Base-by-base conservation (phyloP, 2,329 filamentous ascomycete genomes). In the Alternaria sp. region DNA sequence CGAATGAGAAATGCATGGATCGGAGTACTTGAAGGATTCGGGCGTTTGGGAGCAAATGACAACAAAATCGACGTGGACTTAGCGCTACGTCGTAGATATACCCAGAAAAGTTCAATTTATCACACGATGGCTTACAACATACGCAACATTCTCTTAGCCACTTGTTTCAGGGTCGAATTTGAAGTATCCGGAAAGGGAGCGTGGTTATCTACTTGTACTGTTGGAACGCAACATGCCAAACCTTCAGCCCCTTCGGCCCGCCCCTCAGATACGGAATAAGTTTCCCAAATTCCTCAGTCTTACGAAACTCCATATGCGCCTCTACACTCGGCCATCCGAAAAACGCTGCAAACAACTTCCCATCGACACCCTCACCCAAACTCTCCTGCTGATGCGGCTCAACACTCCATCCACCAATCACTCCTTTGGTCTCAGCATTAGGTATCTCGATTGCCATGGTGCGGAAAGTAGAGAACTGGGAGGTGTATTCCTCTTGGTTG, bases 281-380 rank as follows among this genome's bases (percentile, higher is more conserved):
- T 21, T 79, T 73, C 32, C 69, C 73, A 71, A 87, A 88, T 25
- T 74, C 77, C 64, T 81, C 75, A 26, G 82, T 83, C 66, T 84
- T 76, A 57, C 81, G 77, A 30, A 81, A 85, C 52, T 74, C 74
- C 79, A 82, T 76, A 73, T 88, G 86, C 51, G 77, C 78, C 36
- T 86, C 83, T 19, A 84, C 77, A 68, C 79, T 84, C 54, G 82
- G 75, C 86, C 86, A 88, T 6, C 86, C 86, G 57, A 86, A 76
- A 17, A 80, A 78, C n/a, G 81, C 61, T 5, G 83, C 68, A 68
- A 81, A 81, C 59, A 82, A 73, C 58, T 80, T 80, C 4, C 77
- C 74, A 5, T 78, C 77, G 0, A 76, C 66, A 2, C 62, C 68
- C 32, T 68, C 64, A 1, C 67, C 69, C 40, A 69, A 71, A 62